These are phyloP conservation scores for Schwanniomyces yamadae DNA, from an alignment of 805 yeast genomes.

Conservation along the genomic window DNA sequence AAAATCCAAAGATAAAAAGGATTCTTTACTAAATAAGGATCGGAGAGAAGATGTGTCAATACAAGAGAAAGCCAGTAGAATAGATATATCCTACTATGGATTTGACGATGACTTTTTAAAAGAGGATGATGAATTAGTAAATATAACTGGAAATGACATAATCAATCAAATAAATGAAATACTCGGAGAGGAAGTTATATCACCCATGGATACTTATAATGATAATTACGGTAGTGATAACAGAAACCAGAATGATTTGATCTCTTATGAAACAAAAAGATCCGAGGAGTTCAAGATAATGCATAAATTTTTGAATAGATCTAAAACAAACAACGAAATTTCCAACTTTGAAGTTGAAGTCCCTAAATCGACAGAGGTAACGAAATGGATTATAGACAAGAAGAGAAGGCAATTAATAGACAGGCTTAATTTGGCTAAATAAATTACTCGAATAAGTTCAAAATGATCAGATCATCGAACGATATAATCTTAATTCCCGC, in stretches of 20 bases:
- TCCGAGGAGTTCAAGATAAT: conserved; percentile 17
- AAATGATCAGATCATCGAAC: conserved; percentile 7
- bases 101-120: conserved; percentile 25
- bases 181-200: conserved; percentile 8
- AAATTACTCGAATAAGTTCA: conserved; percentile 3
- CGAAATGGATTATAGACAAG: conserved; percentile 44
- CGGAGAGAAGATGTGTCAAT: conserved; percentile 17
- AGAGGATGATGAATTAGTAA: not conserved
- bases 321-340: conserved; percentile 7
- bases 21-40: conserved; percentile 16
- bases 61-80: conserved; percentile 20
- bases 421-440: conserved; percentile 26
- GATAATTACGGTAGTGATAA: conserved; percentile 1
- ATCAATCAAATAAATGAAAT: conserved; percentile 13
- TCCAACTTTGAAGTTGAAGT: conserved; percentile 19
- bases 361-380: conserved; percentile 43
- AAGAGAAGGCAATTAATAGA: conserved; percentile 43
- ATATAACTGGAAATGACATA: conserved; percentile 4
- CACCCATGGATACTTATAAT: not conserved
- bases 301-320: conserved; percentile 5
- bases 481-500: conserved; percentile 33
- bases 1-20: conserved; percentile 19
- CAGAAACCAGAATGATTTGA: conserved; percentile 16
- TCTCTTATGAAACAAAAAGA: conserved; percentile 26
- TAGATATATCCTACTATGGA: conserved; percentile 46